These are phyloP conservation scores for Setomelanomma holmii DNA, from an alignment of 2,329 filamentous ascomycete genomes.

Conservation along the genomic window DNA sequence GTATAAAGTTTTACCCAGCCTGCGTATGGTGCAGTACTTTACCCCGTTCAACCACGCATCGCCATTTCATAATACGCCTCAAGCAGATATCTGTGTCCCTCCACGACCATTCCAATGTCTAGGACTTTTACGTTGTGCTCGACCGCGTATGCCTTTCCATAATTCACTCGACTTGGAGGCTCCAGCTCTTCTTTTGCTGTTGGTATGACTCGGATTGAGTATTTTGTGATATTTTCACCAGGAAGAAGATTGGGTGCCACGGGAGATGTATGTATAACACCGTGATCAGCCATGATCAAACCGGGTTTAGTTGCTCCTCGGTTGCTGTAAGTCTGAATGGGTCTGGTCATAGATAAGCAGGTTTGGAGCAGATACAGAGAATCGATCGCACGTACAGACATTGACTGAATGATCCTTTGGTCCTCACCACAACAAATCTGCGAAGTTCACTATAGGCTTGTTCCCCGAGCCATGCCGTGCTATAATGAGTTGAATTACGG, in stretches of 20 bases:
- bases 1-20: no score
- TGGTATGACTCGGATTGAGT: slow-evolving; percentile 42
- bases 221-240: slow-evolving; percentile 43
- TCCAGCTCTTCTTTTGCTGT: slow-evolving; percentile 36
- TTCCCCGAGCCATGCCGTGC: neutral
- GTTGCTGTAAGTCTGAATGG: slow-evolving; percentile 30
- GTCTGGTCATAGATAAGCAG: slow-evolving; percentile 11
- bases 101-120: slow-evolving; percentile 5
- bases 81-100: slow-evolving; percentile 3
- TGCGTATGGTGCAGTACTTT: slow-evolving; percentile 4
- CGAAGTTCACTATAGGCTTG: neutral
- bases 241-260: neutral
- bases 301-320: slow-evolving; percentile 19
- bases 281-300: slow-evolving; percentile 22
- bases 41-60: neutral
- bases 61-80: neutral
- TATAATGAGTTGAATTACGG: neutral
- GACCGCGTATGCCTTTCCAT: slow-evolving; percentile 20
- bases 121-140: neutral
- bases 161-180: slow-evolving; percentile 48
- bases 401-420: neutral
- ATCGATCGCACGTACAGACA: neutral
- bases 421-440: neutral
- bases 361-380: neutral
- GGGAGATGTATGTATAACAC: slow-evolving; percentile 30